These are phyloP conservation scores for Sarcomyxa edulis DNA, from an alignment of 768 basidiomycete genomes.

Conservation along the genomic window DNA sequence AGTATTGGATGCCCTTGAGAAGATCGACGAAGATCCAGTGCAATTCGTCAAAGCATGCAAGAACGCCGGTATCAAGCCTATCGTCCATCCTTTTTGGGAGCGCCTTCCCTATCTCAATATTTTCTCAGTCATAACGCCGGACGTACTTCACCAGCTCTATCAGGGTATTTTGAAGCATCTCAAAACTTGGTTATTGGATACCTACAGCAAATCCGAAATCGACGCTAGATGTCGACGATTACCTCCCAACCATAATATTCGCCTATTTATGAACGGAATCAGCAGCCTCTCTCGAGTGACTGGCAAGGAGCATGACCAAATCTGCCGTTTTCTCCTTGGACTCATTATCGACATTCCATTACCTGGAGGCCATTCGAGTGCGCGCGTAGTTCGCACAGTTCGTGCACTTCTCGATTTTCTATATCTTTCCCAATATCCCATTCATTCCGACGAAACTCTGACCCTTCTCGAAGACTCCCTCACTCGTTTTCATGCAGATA, in stretches of 20 bases:
- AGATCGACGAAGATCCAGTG: slow-evolving; percentile 8
- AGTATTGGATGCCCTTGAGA: slow-evolving; percentile 13
- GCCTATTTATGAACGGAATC: slow-evolving; percentile 32
- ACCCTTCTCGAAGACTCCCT: slow-evolving; percentile 16
- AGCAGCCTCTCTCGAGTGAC: slow-evolving; percentile 29
- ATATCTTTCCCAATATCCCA: slow-evolving; percentile 21
- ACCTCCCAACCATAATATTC: slow-evolving; percentile 20
- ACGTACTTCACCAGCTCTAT: slow-evolving; percentile 43
- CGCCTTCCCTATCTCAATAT: slow-evolving; percentile 35
- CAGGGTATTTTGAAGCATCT: slow-evolving; percentile 43
- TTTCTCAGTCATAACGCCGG: slow-evolving; percentile 34
- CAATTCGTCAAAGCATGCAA: slow-evolving; percentile 13
- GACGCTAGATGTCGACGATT: slow-evolving; percentile 29
- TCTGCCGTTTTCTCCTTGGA: slow-evolving; percentile 20
- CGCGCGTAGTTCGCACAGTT: slow-evolving; percentile 13
- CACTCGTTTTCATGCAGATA: slow-evolving; percentile 20
- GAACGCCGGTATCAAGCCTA: slow-evolving; percentile 18
- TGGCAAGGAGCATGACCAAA: slow-evolving; percentile 30
- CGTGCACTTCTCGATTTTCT: slow-evolving; percentile 27
- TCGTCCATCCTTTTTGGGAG: slow-evolving; percentile 33
- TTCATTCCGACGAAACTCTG: slow-evolving; percentile 21
- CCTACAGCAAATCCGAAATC: slow-evolving; percentile 22
- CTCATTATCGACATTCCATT: slow-evolving; percentile 17
- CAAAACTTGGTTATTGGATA: slow-evolving; percentile 25
- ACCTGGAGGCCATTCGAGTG: slow-evolving; percentile 4